Base-by-base conservation (phyloP, 2,329 filamentous ascomycete genomes). In the Daldinia eschscholtzii region DNA sequence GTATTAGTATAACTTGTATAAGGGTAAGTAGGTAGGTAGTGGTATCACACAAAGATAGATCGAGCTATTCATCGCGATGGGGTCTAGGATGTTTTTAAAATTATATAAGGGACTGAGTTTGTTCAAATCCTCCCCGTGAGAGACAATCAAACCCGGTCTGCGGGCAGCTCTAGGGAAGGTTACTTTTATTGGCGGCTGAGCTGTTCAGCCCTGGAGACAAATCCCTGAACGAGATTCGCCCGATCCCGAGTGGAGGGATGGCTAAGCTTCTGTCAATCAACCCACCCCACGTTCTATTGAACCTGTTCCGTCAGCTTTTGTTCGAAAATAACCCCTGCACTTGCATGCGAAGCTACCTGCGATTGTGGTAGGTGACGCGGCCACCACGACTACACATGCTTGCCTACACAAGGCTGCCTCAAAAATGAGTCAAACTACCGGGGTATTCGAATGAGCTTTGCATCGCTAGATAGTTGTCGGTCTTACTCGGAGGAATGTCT, bases 321-420 rank as follows among this genome's bases (percentile, higher is more conserved):
- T 42, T 42, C 44, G 50, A 26, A 41, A 15, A 69, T 18, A 30
- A 41, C 58, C 68, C 68, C 59, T 65, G 66, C 42, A 64, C 37
- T 62, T 67, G 63, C 53, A 42, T 41, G 18, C 35, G 26, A 60
- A 69, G 60, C 57, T 61, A 23, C 33, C 53, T 48, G 30, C 55
- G 64, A 35, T 55, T 55, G 52, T 20, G n/a, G 33, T 55, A 37
- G 61, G 63, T 72, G 68, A 72, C 70, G 70, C 70, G 70, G 70
- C 70, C 70, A 41, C 50, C 53, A 53, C 61, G 35, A 61, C 35
- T 26, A 46, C 39, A 55, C 55, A 57, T 12, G 30, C 18, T 33
- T 41, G 39, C 55, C 50, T 41, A n/a, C 41, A 28, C 23, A 33
- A 61, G 64, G 64, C 64, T 64, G 57, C 67, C 55, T 56, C 60